Evolutionary conservation across 2,329 filamentous ascomycete species (phyloP).

Genomic region (Neonectria punicea): DNA sequence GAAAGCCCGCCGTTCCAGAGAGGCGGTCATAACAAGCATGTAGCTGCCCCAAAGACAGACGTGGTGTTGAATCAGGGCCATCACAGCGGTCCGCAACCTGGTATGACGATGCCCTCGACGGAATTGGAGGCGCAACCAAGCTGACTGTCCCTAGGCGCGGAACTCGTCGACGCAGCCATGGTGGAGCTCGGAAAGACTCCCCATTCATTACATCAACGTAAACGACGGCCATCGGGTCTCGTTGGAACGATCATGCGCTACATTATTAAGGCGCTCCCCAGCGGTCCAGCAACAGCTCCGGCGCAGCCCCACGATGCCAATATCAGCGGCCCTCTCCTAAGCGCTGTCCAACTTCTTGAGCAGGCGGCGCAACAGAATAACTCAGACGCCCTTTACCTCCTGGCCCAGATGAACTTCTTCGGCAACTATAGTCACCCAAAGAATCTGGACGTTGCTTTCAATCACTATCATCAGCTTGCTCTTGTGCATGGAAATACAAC

Average conservation of each 20-base stretch:
- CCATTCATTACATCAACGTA: conserved; percentile 55
- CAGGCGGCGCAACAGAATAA: conserved; percentile 67
- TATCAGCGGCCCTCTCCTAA: conserved; percentile 57
- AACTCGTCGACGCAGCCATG: conserved; percentile 64
- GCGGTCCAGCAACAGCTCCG: conserved; percentile 59
- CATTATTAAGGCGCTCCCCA: conserved; percentile 61
- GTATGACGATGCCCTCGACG: conserved; percentile 43
- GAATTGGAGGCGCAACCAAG: conserved; percentile 11
- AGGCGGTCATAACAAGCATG: conserved; percentile 46
- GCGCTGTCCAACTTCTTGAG: conserved; percentile 64
- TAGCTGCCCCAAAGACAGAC: conserved; percentile 46
- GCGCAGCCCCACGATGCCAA: conserved; percentile 50
- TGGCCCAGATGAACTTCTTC: conserved; percentile 96
- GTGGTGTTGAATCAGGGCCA: conserved; percentile 43
- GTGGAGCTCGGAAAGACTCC: conserved; percentile 62
- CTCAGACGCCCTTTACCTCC: conserved; percentile 86
- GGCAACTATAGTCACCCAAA: conserved; percentile 91
- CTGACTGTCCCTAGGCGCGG: conserved; percentile 54
- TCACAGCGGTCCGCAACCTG: conserved; percentile 48
- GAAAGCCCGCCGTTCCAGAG: conserved; percentile 42
- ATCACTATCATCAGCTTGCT: conserved; percentile 83
- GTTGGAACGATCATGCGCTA: conserved; percentile 55
- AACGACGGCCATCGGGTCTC: conserved; percentile 58
- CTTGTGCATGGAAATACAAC: conserved; percentile 84
- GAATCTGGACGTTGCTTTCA: conserved; percentile 82